phyloP scores from a whole-genome alignment of 306 rosid species.

The Dryas octopetala region DNA sequence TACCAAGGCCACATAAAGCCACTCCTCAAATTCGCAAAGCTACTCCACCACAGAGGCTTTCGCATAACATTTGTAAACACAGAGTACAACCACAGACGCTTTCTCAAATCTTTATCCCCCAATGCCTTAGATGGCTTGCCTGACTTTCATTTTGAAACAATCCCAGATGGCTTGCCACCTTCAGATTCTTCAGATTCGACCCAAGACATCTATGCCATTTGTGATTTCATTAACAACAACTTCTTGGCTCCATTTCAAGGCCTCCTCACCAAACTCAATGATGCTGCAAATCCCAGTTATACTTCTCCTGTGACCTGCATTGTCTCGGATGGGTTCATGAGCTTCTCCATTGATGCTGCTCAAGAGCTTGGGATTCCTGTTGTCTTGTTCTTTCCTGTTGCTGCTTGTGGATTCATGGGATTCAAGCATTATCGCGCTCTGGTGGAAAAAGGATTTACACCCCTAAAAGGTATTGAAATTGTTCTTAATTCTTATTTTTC shows the following conservation, averaged over 20 bases:
- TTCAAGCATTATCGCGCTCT: background rate
- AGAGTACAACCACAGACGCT: background rate
- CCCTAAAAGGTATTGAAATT: background rate
- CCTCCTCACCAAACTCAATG: background rate
- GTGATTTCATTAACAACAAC: background rate
- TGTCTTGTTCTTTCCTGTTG: background rate
- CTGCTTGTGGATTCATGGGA: constrained; percentile 3
- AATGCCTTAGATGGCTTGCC: background rate
- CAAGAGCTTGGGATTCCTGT: background rate
- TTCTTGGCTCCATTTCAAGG: background rate
- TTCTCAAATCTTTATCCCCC: constrained; percentile 7
- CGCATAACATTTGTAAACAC: constrained; percentile 4
- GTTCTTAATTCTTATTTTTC: background rate
- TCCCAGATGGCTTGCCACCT: constrained; percentile 10
- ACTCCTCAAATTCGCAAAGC: constrained; percentile 11
- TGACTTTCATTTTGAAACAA: constrained; percentile 4
- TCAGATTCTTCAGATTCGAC: background rate
- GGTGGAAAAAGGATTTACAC: background rate
- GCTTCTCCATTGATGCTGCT: background rate
- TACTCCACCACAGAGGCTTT: constrained; percentile 3
- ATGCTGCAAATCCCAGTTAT: background rate
- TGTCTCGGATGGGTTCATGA: constrained; percentile 13
- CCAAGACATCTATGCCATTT: background rate
- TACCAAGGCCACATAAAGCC: constrained; percentile 5
- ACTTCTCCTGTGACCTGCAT: constrained; percentile 1